Conservation (phyloP, 1,284 basidiomycete species). For the Neolentinus lepideus region DNA sequence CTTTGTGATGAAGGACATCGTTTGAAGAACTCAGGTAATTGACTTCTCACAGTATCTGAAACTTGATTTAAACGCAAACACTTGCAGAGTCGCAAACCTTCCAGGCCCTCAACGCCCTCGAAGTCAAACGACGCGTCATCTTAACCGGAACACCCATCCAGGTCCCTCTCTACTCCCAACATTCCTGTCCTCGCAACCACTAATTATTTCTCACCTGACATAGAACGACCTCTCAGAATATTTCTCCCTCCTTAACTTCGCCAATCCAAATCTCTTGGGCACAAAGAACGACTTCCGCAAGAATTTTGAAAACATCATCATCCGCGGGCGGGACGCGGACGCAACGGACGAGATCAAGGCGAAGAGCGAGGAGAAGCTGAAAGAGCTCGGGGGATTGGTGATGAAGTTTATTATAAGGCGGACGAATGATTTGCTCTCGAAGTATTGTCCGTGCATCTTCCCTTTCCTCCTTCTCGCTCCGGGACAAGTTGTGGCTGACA, state of each 20-base stretch:
- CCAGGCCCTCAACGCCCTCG: constrained; percentile 76
- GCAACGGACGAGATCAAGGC: constrained; percentile 82
- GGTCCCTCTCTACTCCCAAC: constrained; percentile 28
- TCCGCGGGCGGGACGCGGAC: constrained; percentile 88
- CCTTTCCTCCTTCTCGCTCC: constrained; percentile 1
- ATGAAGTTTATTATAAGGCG: constrained; percentile 96
- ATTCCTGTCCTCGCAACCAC: constrained; percentile 2
- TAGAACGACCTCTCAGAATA: constrained; percentile 97
- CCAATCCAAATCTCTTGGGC: constrained; percentile 94
- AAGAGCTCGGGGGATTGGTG: constrained; percentile 87
- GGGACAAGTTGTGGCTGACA: constrained; percentile 6
- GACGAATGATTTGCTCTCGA: constrained; percentile 95
- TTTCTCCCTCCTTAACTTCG: constrained; percentile 94
- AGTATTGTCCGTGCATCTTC: constrained; percentile 45
- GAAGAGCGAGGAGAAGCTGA: constrained; percentile 85
- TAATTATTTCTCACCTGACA: too few relatives aligned
- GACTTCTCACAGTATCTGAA: not conserved
- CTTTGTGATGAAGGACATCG: constrained; percentile 97
- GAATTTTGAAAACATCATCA: constrained; percentile 93
- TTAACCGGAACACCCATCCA: constrained; percentile 96
- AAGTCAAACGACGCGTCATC: constrained; percentile 93
- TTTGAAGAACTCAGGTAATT: constrained; percentile 87
- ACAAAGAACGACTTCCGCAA: constrained; percentile 91
- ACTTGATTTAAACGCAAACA: not conserved
- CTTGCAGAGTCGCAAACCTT: constrained; percentile 81